These are phyloP conservation scores for Didymella segeticola DNA, from an alignment of 2,329 filamentous ascomycete genomes.

Conservation along the genomic window DNA sequence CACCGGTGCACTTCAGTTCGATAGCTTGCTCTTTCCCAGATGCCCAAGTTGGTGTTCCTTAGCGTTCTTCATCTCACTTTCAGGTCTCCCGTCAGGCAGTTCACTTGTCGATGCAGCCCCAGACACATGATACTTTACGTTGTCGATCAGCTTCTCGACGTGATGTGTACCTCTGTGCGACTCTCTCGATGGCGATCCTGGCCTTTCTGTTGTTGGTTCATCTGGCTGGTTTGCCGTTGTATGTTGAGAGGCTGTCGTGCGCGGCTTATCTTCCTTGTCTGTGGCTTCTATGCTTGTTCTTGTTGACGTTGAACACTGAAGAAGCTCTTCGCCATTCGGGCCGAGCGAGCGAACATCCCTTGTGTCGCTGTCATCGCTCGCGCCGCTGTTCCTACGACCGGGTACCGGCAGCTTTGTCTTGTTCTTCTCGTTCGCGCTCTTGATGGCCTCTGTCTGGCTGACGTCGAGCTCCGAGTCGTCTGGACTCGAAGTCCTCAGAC, in stretches of 20 bases:
- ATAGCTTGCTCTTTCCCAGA: constrained; percentile 25
- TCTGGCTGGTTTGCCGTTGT: constrained; percentile 27
- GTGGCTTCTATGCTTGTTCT: constrained; percentile 20
- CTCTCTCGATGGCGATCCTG: constrained; percentile 18
- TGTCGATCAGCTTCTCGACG: constrained; percentile 31
- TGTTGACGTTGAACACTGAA: constrained; percentile 35
- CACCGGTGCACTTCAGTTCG: constrained; percentile 4
- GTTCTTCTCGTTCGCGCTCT: constrained; percentile 49
- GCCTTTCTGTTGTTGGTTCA: constrained; percentile 1
- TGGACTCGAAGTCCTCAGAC: constrained; percentile 69
- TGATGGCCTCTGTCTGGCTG: constrained; percentile 75
- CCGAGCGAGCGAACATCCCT: constrained; percentile 51
- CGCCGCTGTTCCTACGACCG: constrained; percentile 37
- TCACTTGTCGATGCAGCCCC: constrained; percentile 48
- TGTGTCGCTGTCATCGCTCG: constrained; percentile 41
- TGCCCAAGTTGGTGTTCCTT: constrained; percentile 45
- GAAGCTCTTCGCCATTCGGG: constrained; percentile 41
- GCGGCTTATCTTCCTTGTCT: constrained; percentile 25
- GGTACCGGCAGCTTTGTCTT: constrained; percentile 34
- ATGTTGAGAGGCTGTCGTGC: constrained; percentile 17
- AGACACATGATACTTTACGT: constrained; percentile 39
- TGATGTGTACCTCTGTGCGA: constrained; percentile 26
- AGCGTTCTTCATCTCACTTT: constrained; percentile 47
- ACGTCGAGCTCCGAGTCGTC: constrained; percentile 65
- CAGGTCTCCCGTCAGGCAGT: constrained; percentile 52